Conservation (phyloP, 768 basidiomycete genomes). For the Collybia mongolica region DNA sequence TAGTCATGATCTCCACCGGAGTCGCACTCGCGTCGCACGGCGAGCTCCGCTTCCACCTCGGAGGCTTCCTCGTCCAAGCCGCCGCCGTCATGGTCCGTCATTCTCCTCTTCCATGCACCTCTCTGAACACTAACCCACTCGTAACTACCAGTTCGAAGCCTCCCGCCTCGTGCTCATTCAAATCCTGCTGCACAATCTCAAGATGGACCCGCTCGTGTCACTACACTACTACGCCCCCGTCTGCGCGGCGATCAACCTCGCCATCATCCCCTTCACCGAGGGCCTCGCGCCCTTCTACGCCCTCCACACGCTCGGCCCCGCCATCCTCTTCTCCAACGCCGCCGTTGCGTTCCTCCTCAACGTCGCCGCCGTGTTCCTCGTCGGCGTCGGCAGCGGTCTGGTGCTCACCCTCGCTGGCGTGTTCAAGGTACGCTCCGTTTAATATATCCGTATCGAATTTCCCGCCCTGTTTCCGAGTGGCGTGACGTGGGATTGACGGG, state of each 20-base stretch:
- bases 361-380: conserved; percentile 92
- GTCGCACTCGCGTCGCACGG: conserved; percentile 90
- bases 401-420: conserved; percentile 93
- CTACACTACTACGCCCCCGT: conserved; percentile 97
- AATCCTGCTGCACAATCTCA: conserved; percentile 88
- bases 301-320: conserved; percentile 60
- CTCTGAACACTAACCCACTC: not conserved
- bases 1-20: conserved; percentile 87
- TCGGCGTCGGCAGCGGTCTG: conserved; percentile 83
- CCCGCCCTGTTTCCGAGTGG: not conserved
- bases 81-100: conserved; percentile 70
- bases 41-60: conserved; percentile 80
- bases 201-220: conserved; percentile 97
- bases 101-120: conserved; percentile 4
- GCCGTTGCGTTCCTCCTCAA: conserved; percentile 86
- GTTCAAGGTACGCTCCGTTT: conserved; percentile 62
- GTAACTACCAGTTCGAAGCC: conserved; percentile 74
- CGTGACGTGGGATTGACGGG: not conserved
- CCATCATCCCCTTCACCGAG: conserved; percentile 89
- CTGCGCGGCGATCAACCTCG: conserved; percentile 86
- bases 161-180: conserved; percentile 96
- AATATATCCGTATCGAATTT: not conserved
- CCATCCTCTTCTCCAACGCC: conserved; percentile 82
- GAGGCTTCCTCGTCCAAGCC: conserved; percentile 87
- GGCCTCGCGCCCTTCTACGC: conserved; percentile 76